Conservation (phyloP, 140 eudicot genomes). For the Anethum foeniculum region DNA sequence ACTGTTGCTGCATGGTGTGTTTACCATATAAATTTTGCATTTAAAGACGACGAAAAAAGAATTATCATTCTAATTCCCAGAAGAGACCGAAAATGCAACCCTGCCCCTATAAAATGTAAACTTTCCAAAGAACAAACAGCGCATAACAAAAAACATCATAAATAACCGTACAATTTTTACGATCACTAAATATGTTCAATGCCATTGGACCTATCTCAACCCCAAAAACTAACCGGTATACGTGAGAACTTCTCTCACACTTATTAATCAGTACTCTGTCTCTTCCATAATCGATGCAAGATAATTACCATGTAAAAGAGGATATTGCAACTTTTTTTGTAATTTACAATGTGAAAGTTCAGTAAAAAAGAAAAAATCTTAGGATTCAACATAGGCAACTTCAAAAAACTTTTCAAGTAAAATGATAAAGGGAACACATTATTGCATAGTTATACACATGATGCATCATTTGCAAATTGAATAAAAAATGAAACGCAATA, state of each 20-base stretch:
- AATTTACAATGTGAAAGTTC: neutral
- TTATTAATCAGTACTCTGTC: too few species aligned
- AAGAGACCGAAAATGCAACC: conserved; percentile 76
- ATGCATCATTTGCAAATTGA: neutral
- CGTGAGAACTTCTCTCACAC: too few species aligned
- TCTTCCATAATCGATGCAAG: too few species aligned
- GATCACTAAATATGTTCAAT: too few species aligned
- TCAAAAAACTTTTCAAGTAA: neutral
- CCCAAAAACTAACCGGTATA: too few species aligned
- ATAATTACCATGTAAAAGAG: too few species aligned
- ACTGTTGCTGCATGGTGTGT: conserved; percentile 45
- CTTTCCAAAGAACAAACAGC: neutral
- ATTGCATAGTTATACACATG: neutral
- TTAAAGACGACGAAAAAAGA: conserved; percentile 66
- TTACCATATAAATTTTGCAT: conserved; percentile 68
- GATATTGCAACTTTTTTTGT: neutral
- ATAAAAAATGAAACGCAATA: neutral
- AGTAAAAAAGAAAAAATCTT: neutral
- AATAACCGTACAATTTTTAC: too few species aligned
- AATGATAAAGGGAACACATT: neutral
- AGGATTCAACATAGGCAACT: neutral
- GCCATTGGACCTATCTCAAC: too few species aligned
- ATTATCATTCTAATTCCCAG: conserved; percentile 56
- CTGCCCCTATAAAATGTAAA: conserved; percentile 72
- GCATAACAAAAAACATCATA: too few species aligned